Evolutionary conservation across 345 rosid species (phyloP).

Genomic region (Noccaea caerulescens): DNA sequence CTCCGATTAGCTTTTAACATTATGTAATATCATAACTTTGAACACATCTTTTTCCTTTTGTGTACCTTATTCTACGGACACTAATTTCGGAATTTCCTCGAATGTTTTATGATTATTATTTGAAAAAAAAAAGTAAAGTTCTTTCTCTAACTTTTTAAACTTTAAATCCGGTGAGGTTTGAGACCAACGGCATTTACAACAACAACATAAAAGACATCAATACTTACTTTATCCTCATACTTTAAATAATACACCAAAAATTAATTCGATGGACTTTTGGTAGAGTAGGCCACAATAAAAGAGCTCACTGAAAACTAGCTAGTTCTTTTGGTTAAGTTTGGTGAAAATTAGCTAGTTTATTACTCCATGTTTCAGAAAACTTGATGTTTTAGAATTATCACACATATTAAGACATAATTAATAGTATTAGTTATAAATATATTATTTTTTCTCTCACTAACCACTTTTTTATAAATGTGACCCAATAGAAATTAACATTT

Average conservation of each 20-base stretch:
- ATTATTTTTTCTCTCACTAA: no score
- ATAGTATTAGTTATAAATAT: no score
- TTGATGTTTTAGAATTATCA: no score
- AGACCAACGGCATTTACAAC: conserved; percentile 29
- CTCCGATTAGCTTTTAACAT: conserved; percentile 18
- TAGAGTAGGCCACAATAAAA: conserved; percentile 24
- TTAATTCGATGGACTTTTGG: background rate
- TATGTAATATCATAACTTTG: conserved; percentile 30
- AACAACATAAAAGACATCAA: background rate
- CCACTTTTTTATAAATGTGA: no score
- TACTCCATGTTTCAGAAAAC: no score
- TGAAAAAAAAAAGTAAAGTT: conserved; percentile 21
- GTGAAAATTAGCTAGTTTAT: background rate
- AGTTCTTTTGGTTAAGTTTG: conserved; percentile 24
- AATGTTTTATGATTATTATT: conserved; percentile 10
- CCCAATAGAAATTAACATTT: no score
- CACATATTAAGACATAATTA: no score
- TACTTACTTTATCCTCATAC: background rate
- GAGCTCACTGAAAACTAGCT: conserved; percentile 36
- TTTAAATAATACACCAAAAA: background rate
- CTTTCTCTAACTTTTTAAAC: conserved; percentile 27
- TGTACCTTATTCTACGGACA: conserved; percentile 40
- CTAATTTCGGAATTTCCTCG: conserved; percentile 34
- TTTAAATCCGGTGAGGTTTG: conserved; percentile 37
- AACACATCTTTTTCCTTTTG: background rate